Evolutionary conservation across 352 stramenopile genomes (phyloP).

Genomic region (Phytophthora lateralis): DNA sequence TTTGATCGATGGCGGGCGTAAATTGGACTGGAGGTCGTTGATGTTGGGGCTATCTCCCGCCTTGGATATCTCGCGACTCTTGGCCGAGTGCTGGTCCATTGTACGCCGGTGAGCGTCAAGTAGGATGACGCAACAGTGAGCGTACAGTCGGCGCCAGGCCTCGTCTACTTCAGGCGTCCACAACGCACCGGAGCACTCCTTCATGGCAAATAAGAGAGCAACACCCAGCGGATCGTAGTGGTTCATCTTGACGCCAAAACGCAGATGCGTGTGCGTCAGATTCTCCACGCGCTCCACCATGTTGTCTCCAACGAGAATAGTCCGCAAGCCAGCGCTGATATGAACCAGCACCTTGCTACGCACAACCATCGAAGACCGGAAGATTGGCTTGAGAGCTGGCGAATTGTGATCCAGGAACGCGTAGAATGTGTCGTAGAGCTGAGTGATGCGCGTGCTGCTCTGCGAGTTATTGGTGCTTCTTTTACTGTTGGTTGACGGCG

Average conservation of each 20-base stretch:
- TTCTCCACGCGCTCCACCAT: constrained; percentile 73
- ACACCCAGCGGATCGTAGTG: constrained; percentile 90
- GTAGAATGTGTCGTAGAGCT: constrained; percentile 60
- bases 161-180: constrained; percentile 51
- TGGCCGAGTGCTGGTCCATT: constrained; percentile 5
- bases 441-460: constrained; percentile 25
- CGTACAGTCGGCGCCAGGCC: constrained; percentile 47
- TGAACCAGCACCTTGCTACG: constrained; percentile 89
- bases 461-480: constrained; percentile 26
- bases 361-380: constrained; percentile 57
- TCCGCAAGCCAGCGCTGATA: constrained; percentile 73
- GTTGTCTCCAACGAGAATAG: constrained; percentile 45
- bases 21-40: constrained; percentile 17
- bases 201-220: constrained; percentile 84
- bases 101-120: constrained; percentile 8
- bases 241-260: constrained; percentile 83
- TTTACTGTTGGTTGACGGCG: constrained; percentile 18
- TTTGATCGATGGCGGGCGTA: constrained; percentile 19
- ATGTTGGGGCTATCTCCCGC: constrained; percentile 3
- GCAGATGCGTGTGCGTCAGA: constrained; percentile 77
- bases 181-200: constrained; percentile 39
- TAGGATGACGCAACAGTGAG: constrained; percentile 29
- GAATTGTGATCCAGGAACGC: constrained; percentile 50
- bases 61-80: constrained; percentile 5
- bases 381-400: constrained; percentile 50